Evolutionary conservation across 2,329 filamentous ascomycete species (phyloP).

Genomic region (Bipolaris bicolor): DNA sequence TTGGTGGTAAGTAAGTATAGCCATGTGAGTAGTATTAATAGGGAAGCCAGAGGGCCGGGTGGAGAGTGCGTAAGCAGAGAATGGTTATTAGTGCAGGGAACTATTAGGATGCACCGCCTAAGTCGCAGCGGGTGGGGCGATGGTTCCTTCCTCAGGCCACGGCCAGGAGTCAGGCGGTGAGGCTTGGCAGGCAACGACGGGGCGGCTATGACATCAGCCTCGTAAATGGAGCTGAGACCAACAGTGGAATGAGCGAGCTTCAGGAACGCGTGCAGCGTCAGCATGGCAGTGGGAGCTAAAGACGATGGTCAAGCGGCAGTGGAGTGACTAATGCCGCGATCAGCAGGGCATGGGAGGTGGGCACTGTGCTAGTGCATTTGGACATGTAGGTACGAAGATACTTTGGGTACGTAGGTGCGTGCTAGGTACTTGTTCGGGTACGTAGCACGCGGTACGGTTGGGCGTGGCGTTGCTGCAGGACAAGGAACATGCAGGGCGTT

Average conservation of each 20-base stretch:
- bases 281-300: too few species aligned
- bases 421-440: background rate
- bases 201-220: background rate
- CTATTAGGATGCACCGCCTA: background rate
- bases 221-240: background rate
- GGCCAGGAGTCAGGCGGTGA: background rate
- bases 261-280: background rate
- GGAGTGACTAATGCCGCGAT: slow-evolving; percentile 8
- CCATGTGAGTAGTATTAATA: too few species aligned
- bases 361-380: background rate
- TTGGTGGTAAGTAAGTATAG: slow-evolving; percentile 6
- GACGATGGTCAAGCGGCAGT: background rate
- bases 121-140: background rate
- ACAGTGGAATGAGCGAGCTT: background rate
- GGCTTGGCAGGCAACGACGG: background rate
- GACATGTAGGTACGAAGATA: too few species aligned
- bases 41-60: too few species aligned
- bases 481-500: slow-evolving; percentile 4
- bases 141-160: background rate
- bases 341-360: slow-evolving; percentile 3
- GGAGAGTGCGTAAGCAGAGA: background rate
- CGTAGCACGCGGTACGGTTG: slow-evolving; percentile 11
- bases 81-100: background rate
- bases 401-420: background rate
- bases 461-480: slow-evolving; percentile 9